Evolutionary conservation across 208 protist genomes (phyloP).

Genomic region (Wallacemonas sp.): DNA sequence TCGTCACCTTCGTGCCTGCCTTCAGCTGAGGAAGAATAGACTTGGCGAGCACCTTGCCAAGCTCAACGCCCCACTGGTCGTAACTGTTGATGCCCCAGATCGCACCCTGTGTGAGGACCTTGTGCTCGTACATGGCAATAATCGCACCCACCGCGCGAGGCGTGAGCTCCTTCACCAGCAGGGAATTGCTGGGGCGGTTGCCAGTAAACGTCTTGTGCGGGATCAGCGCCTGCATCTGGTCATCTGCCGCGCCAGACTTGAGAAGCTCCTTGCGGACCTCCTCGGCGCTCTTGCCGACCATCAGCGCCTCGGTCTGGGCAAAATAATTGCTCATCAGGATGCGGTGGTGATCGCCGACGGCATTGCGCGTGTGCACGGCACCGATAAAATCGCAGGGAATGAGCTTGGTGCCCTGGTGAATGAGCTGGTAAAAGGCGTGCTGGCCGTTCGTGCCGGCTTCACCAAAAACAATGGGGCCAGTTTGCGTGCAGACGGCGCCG

Average conservation of each 20-base stretch:
- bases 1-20: conserved; percentile 37
- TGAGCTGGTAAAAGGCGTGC: conserved; percentile 98
- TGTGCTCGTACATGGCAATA: conserved; percentile 98
- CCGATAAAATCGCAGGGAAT: conserved; percentile 97
- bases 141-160: conserved; percentile 93
- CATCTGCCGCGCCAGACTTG: conserved; percentile 46
- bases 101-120: conserved; percentile 96
- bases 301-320: conserved; percentile 98
- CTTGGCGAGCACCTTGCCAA: conserved; percentile 97
- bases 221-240: conserved; percentile 62
- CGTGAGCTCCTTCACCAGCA: conserved; percentile 95
- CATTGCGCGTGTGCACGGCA: conserved; percentile 91
- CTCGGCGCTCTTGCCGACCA: conserved; percentile 92
- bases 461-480: conserved; percentile 96
- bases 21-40: conserved; percentile 94
- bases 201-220: conserved; percentile 93
- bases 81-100: conserved; percentile 98
- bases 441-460: conserved; percentile 95
- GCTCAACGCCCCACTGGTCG: conserved; percentile 98
- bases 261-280: conserved; percentile 84
- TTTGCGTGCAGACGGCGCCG: conserved; percentile 62
- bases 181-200: conserved; percentile 95
- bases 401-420: conserved; percentile 96
- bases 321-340: conserved; percentile 97
- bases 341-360: conserved; percentile 93